Percentiles rank a stretch among this genome's conserved stretches.
phyloP scores from a whole-genome alignment of 2,329 filamentous ascomycete species.

The Parastagonospora avenae region DNA sequence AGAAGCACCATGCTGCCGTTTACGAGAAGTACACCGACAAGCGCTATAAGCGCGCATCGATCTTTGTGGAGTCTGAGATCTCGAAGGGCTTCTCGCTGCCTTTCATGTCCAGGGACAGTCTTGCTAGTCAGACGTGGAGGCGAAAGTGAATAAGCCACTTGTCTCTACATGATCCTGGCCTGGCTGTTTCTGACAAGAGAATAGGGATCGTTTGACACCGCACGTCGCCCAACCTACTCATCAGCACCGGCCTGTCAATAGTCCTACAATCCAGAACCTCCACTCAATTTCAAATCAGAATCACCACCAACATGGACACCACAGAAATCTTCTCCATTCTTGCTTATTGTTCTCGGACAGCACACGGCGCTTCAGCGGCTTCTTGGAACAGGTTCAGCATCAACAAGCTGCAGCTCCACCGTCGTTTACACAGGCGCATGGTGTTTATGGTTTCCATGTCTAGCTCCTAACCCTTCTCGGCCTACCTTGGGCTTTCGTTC shows the following conservation, averaged over 20 bases:
- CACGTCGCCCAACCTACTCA: slow-evolving; percentile 18
- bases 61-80: slow-evolving; percentile 78
- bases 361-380: slow-evolving; percentile 36
- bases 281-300: slow-evolving; percentile 13
- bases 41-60: slow-evolving; percentile 82
- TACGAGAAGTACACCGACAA: slow-evolving; percentile 91
- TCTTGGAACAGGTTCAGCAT: slow-evolving; percentile 29
- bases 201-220: slow-evolving; percentile 27
- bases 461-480: slow-evolving; percentile 11
- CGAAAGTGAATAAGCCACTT: slow-evolving; percentile 44
- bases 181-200: slow-evolving; percentile 33
- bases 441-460: slow-evolving; percentile 31
- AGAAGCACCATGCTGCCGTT: slow-evolving; percentile 82
- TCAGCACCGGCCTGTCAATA: slow-evolving; percentile 17
- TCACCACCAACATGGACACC: slow-evolving; percentile 27
- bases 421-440: slow-evolving; percentile 28
- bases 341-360: slow-evolving; percentile 45
- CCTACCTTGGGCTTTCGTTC: slow-evolving; percentile 2
- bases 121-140: slow-evolving; percentile 43
- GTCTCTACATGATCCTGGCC: slow-evolving; percentile 21
- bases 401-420: slow-evolving; percentile 22
- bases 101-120: slow-evolving; percentile 40
- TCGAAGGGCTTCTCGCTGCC: slow-evolving; percentile 63
- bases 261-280: slow-evolving; percentile 10
- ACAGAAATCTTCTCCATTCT: slow-evolving; percentile 44